phyloP scores from a whole-genome alignment of 768 basidiomycete species.

The Pleurotus sapidus region DNA sequence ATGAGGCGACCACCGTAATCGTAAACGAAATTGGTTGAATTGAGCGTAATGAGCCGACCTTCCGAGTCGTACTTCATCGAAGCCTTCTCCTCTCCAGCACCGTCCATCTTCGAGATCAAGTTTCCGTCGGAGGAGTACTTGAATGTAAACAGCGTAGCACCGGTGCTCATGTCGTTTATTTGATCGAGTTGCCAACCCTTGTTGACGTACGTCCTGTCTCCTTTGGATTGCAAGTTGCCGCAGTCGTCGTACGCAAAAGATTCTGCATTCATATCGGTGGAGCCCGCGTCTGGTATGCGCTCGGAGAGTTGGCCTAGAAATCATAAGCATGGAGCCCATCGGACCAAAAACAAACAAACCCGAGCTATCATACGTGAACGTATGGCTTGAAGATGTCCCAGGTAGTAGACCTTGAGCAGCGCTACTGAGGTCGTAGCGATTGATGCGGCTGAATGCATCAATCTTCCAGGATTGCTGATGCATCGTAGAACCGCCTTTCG shows the following conservation, averaged over 20 bases:
- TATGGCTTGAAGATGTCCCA: neutral
- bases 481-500: neutral
- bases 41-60: too few species aligned
- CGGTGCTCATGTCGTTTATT: neutral
- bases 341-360: neutral
- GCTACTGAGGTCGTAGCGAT: neutral
- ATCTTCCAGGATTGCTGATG: neutral
- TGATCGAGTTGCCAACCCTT: neutral
- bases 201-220: neutral
- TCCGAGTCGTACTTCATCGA: neutral
- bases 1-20: neutral
- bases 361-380: neutral
- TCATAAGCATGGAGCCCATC: too few species aligned
- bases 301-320: neutral
- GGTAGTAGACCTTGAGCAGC: neutral
- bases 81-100: neutral
- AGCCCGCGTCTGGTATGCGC: neutral
- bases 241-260: neutral
- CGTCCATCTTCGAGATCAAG: neutral
- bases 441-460: neutral
- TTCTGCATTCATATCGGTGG: neutral
- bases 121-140: neutral
- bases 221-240: neutral
- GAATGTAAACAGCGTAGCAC: neutral
- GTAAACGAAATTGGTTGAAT: too few species aligned